A percentile compares a stretch with the other conserved stretches of the same genome.
Conservation (phyloP, 192 early-diverging fungal species). For the Coemansia sp. region DNA sequence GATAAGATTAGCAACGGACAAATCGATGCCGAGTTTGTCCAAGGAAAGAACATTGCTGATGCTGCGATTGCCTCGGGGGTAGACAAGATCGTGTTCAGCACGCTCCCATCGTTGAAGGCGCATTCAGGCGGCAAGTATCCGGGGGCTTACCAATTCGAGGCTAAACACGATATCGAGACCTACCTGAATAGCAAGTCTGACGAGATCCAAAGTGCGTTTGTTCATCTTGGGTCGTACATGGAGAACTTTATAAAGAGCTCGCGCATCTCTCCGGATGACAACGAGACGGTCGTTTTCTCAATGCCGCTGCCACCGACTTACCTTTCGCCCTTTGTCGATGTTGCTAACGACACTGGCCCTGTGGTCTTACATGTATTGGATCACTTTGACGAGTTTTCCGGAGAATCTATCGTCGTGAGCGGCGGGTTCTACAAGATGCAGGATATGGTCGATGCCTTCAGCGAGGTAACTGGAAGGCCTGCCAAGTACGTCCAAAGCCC, state of each 20-base stretch:
- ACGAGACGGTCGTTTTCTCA: conserved; percentile 8
- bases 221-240: conserved; percentile 10
- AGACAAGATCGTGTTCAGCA: conserved; percentile 16
- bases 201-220: not conserved
- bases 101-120: conserved; percentile 13
- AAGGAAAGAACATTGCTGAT: conserved; percentile 14
- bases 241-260: conserved; percentile 6
- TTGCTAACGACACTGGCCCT: conserved; percentile 10
- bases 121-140: conserved; percentile 15
- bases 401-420: conserved; percentile 11
- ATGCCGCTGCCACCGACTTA: not conserved
- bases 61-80: conserved; percentile 11
- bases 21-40: conserved; percentile 2
- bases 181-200: conserved; percentile 5
- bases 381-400: conserved; percentile 9
- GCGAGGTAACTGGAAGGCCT: conserved; percentile 15
- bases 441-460: conserved; percentile 21
- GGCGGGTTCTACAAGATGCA: conserved; percentile 17
- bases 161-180: conserved; percentile 20
- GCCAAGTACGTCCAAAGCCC: conserved; percentile 15
- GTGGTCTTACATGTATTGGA: conserved; percentile 14
- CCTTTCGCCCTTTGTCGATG: not conserved
- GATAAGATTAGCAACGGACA: not conserved
- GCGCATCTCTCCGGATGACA: conserved; percentile 10
- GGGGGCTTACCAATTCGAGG: conserved; percentile 16